Evolutionary conservation across 768 basidiomycete genomes (phyloP).

Genomic region (Cubamyces lactineus): DNA sequence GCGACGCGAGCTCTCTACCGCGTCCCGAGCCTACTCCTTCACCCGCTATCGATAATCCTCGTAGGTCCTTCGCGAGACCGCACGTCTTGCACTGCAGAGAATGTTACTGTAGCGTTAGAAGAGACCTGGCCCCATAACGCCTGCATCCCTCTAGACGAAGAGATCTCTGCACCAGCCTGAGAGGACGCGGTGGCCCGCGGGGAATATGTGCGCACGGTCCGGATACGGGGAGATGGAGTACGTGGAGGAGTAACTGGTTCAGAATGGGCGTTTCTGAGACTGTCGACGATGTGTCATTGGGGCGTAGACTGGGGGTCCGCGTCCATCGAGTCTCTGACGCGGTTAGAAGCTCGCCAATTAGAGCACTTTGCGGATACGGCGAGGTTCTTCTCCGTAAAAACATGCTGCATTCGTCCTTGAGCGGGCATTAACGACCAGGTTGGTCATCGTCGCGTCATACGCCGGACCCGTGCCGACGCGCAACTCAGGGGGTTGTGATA

Average conservation of each 20-base stretch:
- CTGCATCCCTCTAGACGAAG: constrained; percentile 63
- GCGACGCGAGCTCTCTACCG: constrained; percentile 54
- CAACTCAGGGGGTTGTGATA: constrained; percentile 76
- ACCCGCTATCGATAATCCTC: constrained; percentile 42
- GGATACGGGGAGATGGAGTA: constrained; percentile 31
- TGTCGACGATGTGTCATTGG: constrained; percentile 17
- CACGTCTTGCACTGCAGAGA: constrained; percentile 83
- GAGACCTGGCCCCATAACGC: constrained; percentile 89
- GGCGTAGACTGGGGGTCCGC: constrained; percentile 27
- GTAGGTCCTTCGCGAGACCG: constrained; percentile 70
- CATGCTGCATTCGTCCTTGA: constrained; percentile 95
- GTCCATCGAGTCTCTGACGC: constrained; percentile 14
- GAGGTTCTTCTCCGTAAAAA: constrained; percentile 19
- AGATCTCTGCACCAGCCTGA: constrained; percentile 50
- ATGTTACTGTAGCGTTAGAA: constrained; percentile 81
- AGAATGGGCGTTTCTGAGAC: constrained; percentile 3
- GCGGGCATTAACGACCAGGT: constrained; percentile 95
- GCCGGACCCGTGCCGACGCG: constrained; percentile 56
- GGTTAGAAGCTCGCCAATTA: not conserved
- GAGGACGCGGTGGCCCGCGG: constrained; percentile 19
- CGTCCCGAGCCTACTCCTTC: constrained; percentile 31
- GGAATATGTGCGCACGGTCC: constrained; percentile 16
- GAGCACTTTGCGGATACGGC: constrained; percentile 6
- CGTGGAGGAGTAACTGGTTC: constrained; percentile 23
- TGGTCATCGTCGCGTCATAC: constrained; percentile 94